Conservation (phyloP, 352 stramenopile species). For the Globisporangium recalcitrans region DNA sequence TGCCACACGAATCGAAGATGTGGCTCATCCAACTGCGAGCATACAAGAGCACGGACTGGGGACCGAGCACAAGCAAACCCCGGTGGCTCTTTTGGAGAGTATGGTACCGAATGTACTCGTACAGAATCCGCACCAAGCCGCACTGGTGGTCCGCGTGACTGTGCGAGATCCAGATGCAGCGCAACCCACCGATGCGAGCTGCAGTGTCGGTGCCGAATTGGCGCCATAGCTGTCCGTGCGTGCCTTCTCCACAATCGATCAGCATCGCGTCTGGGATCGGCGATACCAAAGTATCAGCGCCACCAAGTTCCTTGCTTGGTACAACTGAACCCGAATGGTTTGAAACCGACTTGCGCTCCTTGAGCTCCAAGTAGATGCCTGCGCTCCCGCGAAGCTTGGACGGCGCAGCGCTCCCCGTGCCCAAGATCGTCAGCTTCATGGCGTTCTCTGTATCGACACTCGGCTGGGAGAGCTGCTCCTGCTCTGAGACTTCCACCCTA, state of each 20-base stretch:
- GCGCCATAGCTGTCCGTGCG: conserved; percentile 87
- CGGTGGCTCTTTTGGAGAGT: background rate
- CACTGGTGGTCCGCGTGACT: conserved; percentile 97
- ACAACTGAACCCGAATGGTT: background rate
- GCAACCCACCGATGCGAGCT: conserved; percentile 50
- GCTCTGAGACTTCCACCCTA: background rate
- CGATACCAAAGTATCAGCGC: conserved; percentile 4
- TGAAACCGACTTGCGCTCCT: background rate
- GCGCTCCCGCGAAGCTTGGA: conserved; percentile 96
- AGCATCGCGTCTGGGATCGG: conserved; percentile 53
- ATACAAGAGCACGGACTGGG: conserved; percentile 52
- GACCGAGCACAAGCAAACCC: conserved; percentile 41
- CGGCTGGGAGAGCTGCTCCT: background rate
- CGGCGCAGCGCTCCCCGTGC: conserved; percentile 93
- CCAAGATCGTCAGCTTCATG: conserved; percentile 85
- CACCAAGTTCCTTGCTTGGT: background rate
- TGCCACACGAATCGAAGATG: conserved; percentile 9
- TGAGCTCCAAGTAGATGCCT: conserved; percentile 87
- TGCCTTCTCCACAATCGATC: conserved; percentile 94
- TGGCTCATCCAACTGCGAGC: conserved; percentile 41
- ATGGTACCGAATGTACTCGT: conserved; percentile 41
- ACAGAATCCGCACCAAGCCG: conserved; percentile 90
- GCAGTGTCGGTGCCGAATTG: conserved; percentile 39
- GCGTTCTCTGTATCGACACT: background rate
- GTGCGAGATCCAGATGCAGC: conserved; percentile 95